Percentiles rank a stretch among this genome's conserved stretches.
Evolutionary conservation across 768 basidiomycete species (phyloP).

Genomic region (Lentinula sp.): DNA sequence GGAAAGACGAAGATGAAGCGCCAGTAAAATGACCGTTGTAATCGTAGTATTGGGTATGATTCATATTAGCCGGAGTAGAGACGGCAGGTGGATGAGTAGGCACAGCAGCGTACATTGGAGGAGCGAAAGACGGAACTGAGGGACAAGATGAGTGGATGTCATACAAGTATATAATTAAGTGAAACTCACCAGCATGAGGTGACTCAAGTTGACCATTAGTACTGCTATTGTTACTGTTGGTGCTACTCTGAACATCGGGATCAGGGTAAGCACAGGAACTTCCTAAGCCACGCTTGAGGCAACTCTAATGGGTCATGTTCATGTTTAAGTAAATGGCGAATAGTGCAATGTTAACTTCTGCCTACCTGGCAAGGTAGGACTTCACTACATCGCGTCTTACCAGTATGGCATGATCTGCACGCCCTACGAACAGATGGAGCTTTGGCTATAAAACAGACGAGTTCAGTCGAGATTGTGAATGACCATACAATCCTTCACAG

Average conservation of each 20-base stretch:
- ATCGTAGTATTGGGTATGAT: constrained; percentile 72
- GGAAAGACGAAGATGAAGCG: constrained; percentile 70
- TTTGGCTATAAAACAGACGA: constrained; percentile 46
- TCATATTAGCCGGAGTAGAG: constrained; percentile 34
- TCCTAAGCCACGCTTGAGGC: constrained; percentile 75
- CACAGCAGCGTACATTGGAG: constrained; percentile 44
- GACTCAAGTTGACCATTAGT: constrained; percentile 24
- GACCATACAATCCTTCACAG: constrained; percentile 13
- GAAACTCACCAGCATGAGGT: constrained; percentile 8
- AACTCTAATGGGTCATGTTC: constrained; percentile 44
- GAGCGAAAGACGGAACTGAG: constrained; percentile 30
- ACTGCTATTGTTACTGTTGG: constrained; percentile 38
- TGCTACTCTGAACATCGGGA: constrained; percentile 45
- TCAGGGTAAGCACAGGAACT: constrained; percentile 71
- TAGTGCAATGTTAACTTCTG: neutral
- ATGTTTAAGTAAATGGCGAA: constrained; percentile 2
- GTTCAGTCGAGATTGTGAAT: neutral
- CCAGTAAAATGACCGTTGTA: constrained; percentile 65
- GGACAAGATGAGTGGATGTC: constrained; percentile 19
- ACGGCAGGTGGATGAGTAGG: constrained; percentile 20
- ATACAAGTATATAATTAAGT: constrained; percentile 8
- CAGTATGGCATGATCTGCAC: constrained; percentile 75
- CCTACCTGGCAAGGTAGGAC: constrained; percentile 74
- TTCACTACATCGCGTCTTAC: constrained; percentile 81
- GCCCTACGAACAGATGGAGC: constrained; percentile 78